Base-by-base conservation (phyloP, 139 green algal genomes). In the Asterochloris sp. region DNA sequence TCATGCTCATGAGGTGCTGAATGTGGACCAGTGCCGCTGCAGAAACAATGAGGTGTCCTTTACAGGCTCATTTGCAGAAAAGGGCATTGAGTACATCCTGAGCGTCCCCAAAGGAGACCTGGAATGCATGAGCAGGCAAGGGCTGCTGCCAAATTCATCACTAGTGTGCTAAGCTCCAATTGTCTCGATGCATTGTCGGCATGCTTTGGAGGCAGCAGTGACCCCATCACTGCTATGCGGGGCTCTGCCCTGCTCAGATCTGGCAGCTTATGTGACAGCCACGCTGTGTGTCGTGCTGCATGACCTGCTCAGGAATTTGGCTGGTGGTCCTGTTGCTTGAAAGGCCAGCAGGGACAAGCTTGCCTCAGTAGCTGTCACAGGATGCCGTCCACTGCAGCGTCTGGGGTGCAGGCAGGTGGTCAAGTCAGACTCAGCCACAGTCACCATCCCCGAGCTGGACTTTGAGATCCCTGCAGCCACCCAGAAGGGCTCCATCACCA, bases 11-110 rank as follows among this genome's bases (percentile, higher is more conserved):
- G 21, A 24, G 66, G 66, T 71, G 17, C 66, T 26, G 19, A 71
- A 6, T 9, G 19, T 24, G 4, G 17, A 24, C 66, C 21, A 26
- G 66, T 24, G 21, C 21, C 21, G 66, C 21, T 19, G 61, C 83
- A 91, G 89, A 69, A 94, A 94, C 83, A 94, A 89, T 77, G 90
- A 94, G 80, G 76, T 94, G 63, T 86, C 89, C 21, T 91, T 91
- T 68, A 84, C 87, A 19, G 87, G 85, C 17, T 29, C 73, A 17
- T 85, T 88, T 73, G 83, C 87, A 19, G 88, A 91, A n/a, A 54
- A 77, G 24, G 89, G 89, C 60, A 78, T 82, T 60, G 79, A 79
- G 16, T 84, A 87, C 84, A 88, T 74, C 12, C 90, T 95, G 71
- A 62, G 71, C 60, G 87, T 95, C 66, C 76, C 77, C 15, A 29